Conservation (phyloP, 306 rosid genomes). For the Lablab purpureus region DNA sequence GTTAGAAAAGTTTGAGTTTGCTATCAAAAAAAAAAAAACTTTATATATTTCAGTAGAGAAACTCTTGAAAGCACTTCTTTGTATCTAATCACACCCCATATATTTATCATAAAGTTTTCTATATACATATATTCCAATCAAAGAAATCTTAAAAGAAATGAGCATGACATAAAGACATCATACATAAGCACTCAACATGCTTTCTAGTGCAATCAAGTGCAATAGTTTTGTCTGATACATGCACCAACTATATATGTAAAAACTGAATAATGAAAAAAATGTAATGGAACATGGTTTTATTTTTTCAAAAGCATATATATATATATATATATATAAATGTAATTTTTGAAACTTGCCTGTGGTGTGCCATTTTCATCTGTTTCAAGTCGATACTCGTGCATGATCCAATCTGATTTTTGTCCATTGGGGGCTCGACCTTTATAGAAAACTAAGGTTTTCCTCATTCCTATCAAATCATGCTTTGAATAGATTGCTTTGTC, state of each 20-base stretch:
- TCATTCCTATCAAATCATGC: slow-evolving; percentile 88
- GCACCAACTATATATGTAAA: background rate
- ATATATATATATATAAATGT: background rate
- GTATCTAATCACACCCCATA: too few species aligned
- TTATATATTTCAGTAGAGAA: too few species aligned
- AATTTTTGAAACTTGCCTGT: slow-evolving; percentile 62
- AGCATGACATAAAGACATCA: background rate
- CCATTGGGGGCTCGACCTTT: slow-evolving; percentile 98
- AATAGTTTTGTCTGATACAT: background rate
- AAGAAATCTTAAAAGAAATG: background rate
- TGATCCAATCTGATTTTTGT: slow-evolving; percentile 97
- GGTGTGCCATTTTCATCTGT: slow-evolving; percentile 86
- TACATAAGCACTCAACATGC: background rate
- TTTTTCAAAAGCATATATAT: background rate
- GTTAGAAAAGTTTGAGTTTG: too few species aligned
- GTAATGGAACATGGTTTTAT: background rate
- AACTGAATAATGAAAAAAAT: background rate
- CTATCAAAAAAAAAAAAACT: too few species aligned
- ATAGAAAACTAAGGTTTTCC: slow-evolving; percentile 91
- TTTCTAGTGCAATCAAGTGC: background rate
- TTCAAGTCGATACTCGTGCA: slow-evolving; percentile 96
- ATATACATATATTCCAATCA: background rate
- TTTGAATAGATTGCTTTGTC: slow-evolving; percentile 93
- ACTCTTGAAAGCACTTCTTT: too few species aligned
- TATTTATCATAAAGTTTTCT: background rate